These are phyloP conservation scores for Colletotrichum lindemuthianum DNA, from an alignment of 2,329 filamentous ascomycete species.

Conservation along the genomic window DNA sequence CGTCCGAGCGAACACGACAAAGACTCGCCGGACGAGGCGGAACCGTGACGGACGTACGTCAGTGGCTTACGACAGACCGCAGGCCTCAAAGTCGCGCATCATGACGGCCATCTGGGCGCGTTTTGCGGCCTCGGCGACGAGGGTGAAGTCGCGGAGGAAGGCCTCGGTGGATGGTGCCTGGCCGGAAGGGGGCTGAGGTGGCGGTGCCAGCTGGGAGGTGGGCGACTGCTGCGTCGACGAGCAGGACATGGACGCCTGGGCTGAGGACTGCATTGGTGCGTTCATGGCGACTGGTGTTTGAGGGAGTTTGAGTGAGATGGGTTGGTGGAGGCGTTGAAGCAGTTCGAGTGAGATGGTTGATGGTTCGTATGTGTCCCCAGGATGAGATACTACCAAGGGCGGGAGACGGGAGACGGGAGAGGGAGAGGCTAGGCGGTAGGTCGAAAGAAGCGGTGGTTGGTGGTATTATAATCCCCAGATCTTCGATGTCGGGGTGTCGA, in stretches of 20 bases:
- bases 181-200: slow-evolving; percentile 42
- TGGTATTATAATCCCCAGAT: slow-evolving; percentile 36
- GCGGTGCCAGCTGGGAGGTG: slow-evolving; percentile 37
- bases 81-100: slow-evolving; percentile 84
- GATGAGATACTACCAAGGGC: neutral
- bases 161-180: slow-evolving; percentile 57
- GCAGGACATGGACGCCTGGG: slow-evolving; percentile 30
- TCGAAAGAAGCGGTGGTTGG: slow-evolving; percentile 20
- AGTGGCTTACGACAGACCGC: slow-evolving; percentile 60
- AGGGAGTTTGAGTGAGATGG: neutral
- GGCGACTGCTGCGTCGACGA: slow-evolving; percentile 46
- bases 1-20: slow-evolving; percentile 11
- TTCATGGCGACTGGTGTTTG: slow-evolving; percentile 29
- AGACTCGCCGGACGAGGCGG: slow-evolving; percentile 1
- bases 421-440: neutral
- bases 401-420: neutral
- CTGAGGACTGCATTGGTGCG: slow-evolving; percentile 33
- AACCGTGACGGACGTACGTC: neutral
- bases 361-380: neutral
- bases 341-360: neutral
- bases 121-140: slow-evolving; percentile 93
- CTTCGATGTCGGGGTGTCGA: slow-evolving; percentile 29
- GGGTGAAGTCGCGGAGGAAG: slow-evolving; percentile 83
- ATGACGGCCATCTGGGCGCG: slow-evolving; percentile 90
- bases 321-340: neutral